phyloP scores from a whole-genome alignment of 2,329 filamentous ascomycete species.

The Aspergillus neoniger region DNA sequence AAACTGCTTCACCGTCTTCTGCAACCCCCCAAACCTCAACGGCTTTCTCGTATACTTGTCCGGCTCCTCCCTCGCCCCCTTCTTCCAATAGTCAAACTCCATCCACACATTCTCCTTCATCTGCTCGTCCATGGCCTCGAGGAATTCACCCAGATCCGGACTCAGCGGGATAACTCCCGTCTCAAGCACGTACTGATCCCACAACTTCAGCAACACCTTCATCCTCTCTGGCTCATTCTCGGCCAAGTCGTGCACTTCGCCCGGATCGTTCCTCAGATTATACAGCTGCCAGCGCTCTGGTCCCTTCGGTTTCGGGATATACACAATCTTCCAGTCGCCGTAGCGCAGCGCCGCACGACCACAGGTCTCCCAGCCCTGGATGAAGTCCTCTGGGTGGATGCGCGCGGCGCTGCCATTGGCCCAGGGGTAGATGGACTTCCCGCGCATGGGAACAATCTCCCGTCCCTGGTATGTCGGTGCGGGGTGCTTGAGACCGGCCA shows the following conservation, averaged over 20 bases:
- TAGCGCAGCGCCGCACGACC: slow-evolving; percentile 57
- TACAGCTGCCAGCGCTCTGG: slow-evolving; percentile 61
- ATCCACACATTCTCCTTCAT: slow-evolving; percentile 68
- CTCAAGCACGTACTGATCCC: slow-evolving; percentile 62
- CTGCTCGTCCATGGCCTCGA: slow-evolving; percentile 64
- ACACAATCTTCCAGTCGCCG: slow-evolving; percentile 60
- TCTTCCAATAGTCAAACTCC: slow-evolving; percentile 66
- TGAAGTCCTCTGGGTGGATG: slow-evolving; percentile 55
- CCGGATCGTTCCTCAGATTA: slow-evolving; percentile 54
- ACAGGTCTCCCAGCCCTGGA: slow-evolving; percentile 60
- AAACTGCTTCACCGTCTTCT: slow-evolving; percentile 40
- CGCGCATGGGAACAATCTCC: slow-evolving; percentile 55
- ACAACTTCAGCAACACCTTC: slow-evolving; percentile 53
- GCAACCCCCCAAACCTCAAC: slow-evolving; percentile 27
- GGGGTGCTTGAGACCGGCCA: slow-evolving; percentile 52
- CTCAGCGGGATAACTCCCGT: slow-evolving; percentile 62
- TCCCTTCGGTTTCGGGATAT: slow-evolving; percentile 58
- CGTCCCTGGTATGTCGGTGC: slow-evolving; percentile 55
- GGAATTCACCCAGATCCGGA: slow-evolving; percentile 59
- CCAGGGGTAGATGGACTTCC: slow-evolving; percentile 50
- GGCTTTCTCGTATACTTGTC: slow-evolving; percentile 46
- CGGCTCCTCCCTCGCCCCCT: slow-evolving; percentile 53
- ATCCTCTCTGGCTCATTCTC: slow-evolving; percentile 48
- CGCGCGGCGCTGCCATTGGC: slow-evolving; percentile 36
- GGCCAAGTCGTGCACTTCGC: slow-evolving; percentile 52